These are phyloP conservation scores for Tolypocladium ophioglossoides DNA, from an alignment of 2,329 filamentous ascomycete genomes.

Conservation along the genomic window DNA sequence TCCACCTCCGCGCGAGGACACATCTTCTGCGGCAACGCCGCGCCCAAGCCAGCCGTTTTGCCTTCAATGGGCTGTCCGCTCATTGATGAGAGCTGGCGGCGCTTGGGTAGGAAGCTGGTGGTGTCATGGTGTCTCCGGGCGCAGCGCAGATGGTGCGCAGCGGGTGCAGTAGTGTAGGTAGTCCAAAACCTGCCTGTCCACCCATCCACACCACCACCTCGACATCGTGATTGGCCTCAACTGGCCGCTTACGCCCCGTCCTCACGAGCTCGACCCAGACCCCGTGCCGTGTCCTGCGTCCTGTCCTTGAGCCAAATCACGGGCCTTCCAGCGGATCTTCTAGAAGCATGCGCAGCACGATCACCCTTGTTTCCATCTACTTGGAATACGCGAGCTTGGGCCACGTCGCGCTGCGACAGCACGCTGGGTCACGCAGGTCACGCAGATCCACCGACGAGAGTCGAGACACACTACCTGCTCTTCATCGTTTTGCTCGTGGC, in stretches of 20 bases:
- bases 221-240: not conserved
- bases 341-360: constrained; percentile 5
- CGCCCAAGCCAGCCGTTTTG: not conserved
- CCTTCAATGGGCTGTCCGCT: not conserved
- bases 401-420: too few species aligned
- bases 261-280: too few species aligned
- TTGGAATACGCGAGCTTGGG: not conserved
- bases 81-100: not conserved
- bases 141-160: not conserved
- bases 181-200: not conserved
- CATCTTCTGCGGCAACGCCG: not conserved
- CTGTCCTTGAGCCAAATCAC: not conserved
- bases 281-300: not conserved
- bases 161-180: not conserved
- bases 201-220: not conserved
- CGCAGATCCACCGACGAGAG: too few species aligned
- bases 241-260: too few species aligned
- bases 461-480: not conserved
- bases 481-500: not conserved
- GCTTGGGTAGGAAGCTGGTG: not conserved
- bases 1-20: not conserved
- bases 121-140: not conserved
- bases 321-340: constrained; percentile 5
- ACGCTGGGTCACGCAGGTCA: too few species aligned
- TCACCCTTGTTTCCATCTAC: not conserved